These are phyloP conservation scores for Alternaria conjuncta DNA, from an alignment of 2,329 filamentous ascomycete genomes.

Conservation along the genomic window DNA sequence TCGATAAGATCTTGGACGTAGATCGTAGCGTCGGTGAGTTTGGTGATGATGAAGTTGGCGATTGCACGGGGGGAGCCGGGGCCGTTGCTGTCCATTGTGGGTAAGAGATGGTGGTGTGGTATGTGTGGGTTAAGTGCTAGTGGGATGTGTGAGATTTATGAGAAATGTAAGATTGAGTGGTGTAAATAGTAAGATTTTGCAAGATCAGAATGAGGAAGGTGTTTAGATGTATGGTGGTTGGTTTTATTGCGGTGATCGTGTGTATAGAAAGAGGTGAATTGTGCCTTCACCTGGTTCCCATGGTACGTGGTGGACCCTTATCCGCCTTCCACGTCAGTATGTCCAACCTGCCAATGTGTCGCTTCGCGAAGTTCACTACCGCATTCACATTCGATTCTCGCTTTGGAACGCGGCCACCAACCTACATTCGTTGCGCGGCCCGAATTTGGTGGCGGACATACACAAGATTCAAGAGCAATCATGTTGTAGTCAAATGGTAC, in stretches of 20 bases:
- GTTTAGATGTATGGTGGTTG: fast-evolving
- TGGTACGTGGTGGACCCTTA: not conserved
- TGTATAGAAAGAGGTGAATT: not conserved
- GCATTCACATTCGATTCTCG: too few relatives aligned
- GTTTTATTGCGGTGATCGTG: not conserved
- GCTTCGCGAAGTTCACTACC: not conserved
- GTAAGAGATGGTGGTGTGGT: not conserved
- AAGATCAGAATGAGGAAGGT: fast-evolving
- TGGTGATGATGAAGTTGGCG: not conserved
- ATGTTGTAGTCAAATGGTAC: too few relatives aligned
- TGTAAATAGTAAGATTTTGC: not conserved
- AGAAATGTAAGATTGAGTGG: not conserved
- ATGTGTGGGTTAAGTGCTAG: too few relatives aligned
- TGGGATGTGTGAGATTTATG: too few relatives aligned
- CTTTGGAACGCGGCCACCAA: too few relatives aligned
- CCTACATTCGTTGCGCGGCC: too few relatives aligned
- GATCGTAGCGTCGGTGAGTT: not conserved
- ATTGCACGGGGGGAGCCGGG: not conserved
- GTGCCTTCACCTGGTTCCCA: not conserved
- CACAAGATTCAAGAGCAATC: too few relatives aligned
- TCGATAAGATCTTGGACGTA: not conserved
- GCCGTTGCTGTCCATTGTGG: not conserved
- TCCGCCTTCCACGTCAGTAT: too few relatives aligned
- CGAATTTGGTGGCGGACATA: too few relatives aligned
- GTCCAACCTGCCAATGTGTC: not conserved